Evolutionary conservation across 129 eudicot species (phyloP).

Genomic region (sunflower (Helianthus annuus)): HanXRQr2.0-SUNRISE NC_035435.2:110662008-110662507

Average conservation of each 20-base stretch:
- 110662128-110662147: conserved; percentile 95
- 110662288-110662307: not conserved
- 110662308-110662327: too few relatives aligned
- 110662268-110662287: not conserved
- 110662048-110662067: conserved; percentile 99
- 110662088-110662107: conserved; percentile 97
- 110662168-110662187: conserved; percentile 97
- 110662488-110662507: too few relatives aligned
- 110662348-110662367: too few relatives aligned
- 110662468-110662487: too few relatives aligned
- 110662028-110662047: conserved; percentile 98
- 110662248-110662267: not conserved
- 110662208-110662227: conserved; percentile 96
- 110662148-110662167: conserved; percentile 97
- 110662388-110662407: too few relatives aligned
- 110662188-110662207: conserved; percentile 99
- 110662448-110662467: too few relatives aligned
- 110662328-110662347: too few relatives aligned
- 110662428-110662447: too few relatives aligned
- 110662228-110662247: conserved; percentile 46
- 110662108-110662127: conserved; percentile 89
- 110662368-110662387: too few relatives aligned
- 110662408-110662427: too few relatives aligned
- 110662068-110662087: conserved; percentile 98
- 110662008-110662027: conserved; percentile 73